A percentile compares a stretch with the other conserved stretches of the same genome.
Evolutionary conservation across 345 rosid genomes (phyloP).

Genomic region (Cardamine resedifolia): DNA sequence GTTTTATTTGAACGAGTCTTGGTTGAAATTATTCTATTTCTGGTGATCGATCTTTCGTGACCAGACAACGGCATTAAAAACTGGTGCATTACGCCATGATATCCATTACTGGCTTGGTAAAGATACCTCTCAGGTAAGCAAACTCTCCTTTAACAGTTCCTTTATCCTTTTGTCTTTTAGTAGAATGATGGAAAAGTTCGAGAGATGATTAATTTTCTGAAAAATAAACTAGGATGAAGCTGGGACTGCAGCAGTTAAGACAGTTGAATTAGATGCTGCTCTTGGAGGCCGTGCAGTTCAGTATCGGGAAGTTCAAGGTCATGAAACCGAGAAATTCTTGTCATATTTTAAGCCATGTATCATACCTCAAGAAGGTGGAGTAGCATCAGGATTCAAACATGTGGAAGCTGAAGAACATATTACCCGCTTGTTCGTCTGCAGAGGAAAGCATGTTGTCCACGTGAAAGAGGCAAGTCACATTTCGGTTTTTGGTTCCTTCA

Average conservation of each 20-base stretch:
- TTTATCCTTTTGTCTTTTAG: neutral
- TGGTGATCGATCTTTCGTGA: conserved; percentile 2
- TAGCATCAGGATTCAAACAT: conserved; percentile 84
- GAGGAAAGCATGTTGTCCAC: conserved; percentile 90
- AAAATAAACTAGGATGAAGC: conserved; percentile 72
- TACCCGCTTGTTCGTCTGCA: conserved; percentile 81
- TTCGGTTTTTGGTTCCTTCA: neutral
- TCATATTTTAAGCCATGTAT: conserved; percentile 97
- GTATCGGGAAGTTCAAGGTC: conserved; percentile 95
- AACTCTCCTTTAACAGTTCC: neutral
- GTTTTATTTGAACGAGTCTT: neutral
- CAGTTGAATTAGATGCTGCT: conserved; percentile 97
- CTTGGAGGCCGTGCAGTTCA: conserved; percentile 99
- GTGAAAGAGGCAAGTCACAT: conserved; percentile 82
- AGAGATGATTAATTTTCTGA: neutral
- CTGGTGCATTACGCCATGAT: conserved; percentile 78
- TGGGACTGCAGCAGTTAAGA: conserved; percentile 90
- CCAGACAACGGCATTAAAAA: conserved; percentile 78
- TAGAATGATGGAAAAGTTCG: neutral
- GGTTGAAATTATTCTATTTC: neutral
- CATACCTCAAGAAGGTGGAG: conserved; percentile 94
- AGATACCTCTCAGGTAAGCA: conserved; percentile 73
- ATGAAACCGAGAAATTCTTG: conserved; percentile 90
- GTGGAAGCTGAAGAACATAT: conserved; percentile 78
- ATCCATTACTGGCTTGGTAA: conserved; percentile 94